These are phyloP conservation scores for Globisporangium uncinulatum DNA, from an alignment of 352 stramenopile genomes.

Conservation along the genomic window DNA sequence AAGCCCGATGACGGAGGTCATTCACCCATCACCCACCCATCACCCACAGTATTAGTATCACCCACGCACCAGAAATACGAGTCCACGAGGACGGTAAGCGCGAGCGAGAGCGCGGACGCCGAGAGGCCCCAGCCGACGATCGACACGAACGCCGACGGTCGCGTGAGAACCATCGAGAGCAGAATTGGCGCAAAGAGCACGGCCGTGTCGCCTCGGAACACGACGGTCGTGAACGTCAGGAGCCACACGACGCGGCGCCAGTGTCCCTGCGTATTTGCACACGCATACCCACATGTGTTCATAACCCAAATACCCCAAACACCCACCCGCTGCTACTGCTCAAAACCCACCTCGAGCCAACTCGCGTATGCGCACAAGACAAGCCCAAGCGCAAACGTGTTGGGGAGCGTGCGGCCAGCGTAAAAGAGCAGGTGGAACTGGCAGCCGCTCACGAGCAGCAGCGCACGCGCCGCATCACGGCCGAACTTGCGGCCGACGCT, in stretches of 20 bases:
- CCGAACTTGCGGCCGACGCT: background rate
- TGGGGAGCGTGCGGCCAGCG: slow-evolving; percentile 94
- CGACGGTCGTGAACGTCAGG: slow-evolving; percentile 89
- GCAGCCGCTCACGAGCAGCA: slow-evolving; percentile 83
- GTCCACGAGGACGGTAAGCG: slow-evolving; percentile 88
- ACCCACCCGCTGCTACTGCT: background rate
- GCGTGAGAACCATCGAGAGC: slow-evolving; percentile 85
- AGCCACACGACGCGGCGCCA: slow-evolving; percentile 58
- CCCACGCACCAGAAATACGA: slow-evolving; percentile 88
- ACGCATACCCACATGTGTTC: background rate
- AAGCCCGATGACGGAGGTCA: too few species aligned
- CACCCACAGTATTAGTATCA: background rate
- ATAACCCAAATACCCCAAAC: background rate
- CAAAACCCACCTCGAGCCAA: slow-evolving; percentile 41
- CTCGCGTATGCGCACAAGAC: slow-evolving; percentile 59
- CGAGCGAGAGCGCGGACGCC: slow-evolving; percentile 62
- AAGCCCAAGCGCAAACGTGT: slow-evolving; percentile 93
- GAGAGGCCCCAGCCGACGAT: slow-evolving; percentile 82
- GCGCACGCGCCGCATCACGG: slow-evolving; percentile 46
- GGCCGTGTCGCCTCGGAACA: slow-evolving; percentile 97
- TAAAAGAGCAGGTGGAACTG: slow-evolving; percentile 99
- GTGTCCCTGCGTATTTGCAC: slow-evolving; percentile 20
- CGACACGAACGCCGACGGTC: slow-evolving; percentile 58
- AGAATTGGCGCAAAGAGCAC: slow-evolving; percentile 93
- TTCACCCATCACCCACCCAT: background rate